A percentile compares a stretch with the other conserved stretches of the same genome.
Conservation (phyloP, 495 filamentous ascomycete genomes). For the Trichoderma orchidacearum region DNA sequence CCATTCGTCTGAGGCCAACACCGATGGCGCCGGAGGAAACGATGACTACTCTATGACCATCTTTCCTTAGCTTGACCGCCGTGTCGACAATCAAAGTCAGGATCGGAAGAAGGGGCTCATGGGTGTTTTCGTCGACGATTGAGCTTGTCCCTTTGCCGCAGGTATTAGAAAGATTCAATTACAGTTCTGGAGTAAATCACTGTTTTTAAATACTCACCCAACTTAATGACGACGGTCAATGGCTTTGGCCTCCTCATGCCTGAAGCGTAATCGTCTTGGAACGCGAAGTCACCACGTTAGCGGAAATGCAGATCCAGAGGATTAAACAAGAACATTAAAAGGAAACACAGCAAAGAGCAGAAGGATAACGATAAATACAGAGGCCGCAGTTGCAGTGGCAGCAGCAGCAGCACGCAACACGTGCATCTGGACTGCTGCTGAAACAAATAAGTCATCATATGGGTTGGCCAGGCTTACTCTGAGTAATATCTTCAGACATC, state of each 20-base stretch:
- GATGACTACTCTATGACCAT: slow-evolving; percentile 88
- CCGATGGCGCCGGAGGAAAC: slow-evolving; percentile 96
- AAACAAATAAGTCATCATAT: neutral
- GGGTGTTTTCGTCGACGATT: slow-evolving; percentile 93
- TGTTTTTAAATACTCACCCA: too few species aligned
- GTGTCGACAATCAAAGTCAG: slow-evolving; percentile 87
- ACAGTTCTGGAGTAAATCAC: neutral
- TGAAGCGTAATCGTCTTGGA: neutral
- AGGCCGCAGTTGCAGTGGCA: neutral
- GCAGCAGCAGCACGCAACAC: too few species aligned
- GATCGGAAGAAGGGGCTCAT: slow-evolving; percentile 88
- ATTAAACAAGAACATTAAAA: neutral
- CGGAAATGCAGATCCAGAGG: neutral
- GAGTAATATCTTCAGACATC: neutral
- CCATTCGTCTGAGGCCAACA: slow-evolving; percentile 78
- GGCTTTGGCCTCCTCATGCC: neutral
- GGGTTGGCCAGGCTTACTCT: neutral
- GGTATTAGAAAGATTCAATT: neutral
- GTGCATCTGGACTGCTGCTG: too few species aligned
- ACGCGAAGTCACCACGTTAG: neutral
- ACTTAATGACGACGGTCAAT: slow-evolving; percentile 80
- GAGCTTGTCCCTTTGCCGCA: slow-evolving; percentile 89
- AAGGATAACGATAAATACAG: neutral
- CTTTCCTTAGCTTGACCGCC: slow-evolving; percentile 64
- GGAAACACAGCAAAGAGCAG: neutral